Percentiles rank a stretch among this genome's conserved stretches.
These are phyloP conservation scores for Claviceps sp. DNA, from an alignment of 2,329 filamentous ascomycete genomes.

Conservation along the genomic window DNA sequence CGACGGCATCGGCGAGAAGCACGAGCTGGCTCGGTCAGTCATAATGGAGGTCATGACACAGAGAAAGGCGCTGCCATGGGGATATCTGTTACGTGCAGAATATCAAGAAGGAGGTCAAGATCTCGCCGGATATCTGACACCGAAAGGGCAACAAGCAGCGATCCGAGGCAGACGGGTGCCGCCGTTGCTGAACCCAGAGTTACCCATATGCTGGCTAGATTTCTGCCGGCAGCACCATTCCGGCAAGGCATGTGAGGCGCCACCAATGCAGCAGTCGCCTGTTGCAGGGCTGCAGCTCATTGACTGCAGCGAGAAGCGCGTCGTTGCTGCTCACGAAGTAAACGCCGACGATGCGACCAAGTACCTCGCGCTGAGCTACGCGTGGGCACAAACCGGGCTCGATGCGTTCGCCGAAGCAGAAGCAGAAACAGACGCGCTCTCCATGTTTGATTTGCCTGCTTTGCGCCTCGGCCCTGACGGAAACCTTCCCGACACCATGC, in stretches of 20 bases:
- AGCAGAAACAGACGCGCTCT: too few species aligned
- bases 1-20: conserved; percentile 21
- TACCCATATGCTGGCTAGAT: conserved; percentile 21
- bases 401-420: conserved; percentile 7
- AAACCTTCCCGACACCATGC: conserved; percentile 14
- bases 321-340: conserved; percentile 18
- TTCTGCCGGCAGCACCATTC: conserved; percentile 20
- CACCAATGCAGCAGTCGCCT: conserved; percentile 5
- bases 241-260: conserved; percentile 11
- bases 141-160: conserved; percentile 6
- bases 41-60: conserved; percentile 24
- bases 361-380: conserved; percentile 25
- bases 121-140: conserved; percentile 6
- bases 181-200: conserved; percentile 15
- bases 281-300: conserved; percentile 19
- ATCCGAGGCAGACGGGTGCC: conserved; percentile 21
- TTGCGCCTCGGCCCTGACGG: conserved; percentile 1
- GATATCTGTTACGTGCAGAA: conserved; percentile 20
- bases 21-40: conserved; percentile 21
- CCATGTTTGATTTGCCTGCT: not conserved
- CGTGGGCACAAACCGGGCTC: conserved; percentile 13
- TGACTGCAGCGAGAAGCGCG: conserved; percentile 16
- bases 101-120: conserved; percentile 13
- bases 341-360: conserved; percentile 9
- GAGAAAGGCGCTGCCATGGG: conserved; percentile 23